Base-by-base conservation (phyloP, 75 land plant genomes). In the Pseudotsuga menziesii region DNA sequence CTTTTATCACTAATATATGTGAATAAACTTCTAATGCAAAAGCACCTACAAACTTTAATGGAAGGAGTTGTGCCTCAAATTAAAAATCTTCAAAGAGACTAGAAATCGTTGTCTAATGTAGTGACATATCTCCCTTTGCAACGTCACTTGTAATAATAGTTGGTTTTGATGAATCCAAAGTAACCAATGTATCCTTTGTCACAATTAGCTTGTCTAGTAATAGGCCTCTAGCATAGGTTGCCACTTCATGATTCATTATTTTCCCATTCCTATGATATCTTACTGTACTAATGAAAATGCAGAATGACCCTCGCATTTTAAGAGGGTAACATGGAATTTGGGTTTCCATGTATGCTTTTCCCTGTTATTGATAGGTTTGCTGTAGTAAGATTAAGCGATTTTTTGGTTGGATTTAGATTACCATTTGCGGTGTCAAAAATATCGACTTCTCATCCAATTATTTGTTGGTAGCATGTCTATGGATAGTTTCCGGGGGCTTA, bases 181-280 rank as follows among this genome's bases (percentile, higher is more conserved):
- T 85, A 44, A 90, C 86, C 15, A 86, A 77, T 22, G 76, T 74
- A 52, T 85, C 79, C 73, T 75, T 77, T 0, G 90, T 77, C 73
- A 90, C 81, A 59, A 84, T 52, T 36, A 85, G 75, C 44, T 75
- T 23, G 44, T 85, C 86, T 26, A 87, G 81, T 73, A 78, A 90
- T 57, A 95, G 80, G 12, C 78, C 84, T 77, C 79, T 77, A 70
- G 84, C 72, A 79, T 85, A 82, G 14, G 55, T 57, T 59, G 78
- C 81, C 26, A 56, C 80, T 54, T 63, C 64, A 52, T 83, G 82
- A 55, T 86, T 86, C 77, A 88, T 73, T 56, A 95, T 41, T 19
- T 86, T 83, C 12, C 98, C 98, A 84, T 69, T 85, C 41, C 70
- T 83, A n/a, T 77, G 78, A 84, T 82, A n/a, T n/a, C n/a, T n/a